Evolutionary conservation across 768 basidiomycete genomes (phyloP).

Genomic region (Lyophyllum semitale): DNA sequence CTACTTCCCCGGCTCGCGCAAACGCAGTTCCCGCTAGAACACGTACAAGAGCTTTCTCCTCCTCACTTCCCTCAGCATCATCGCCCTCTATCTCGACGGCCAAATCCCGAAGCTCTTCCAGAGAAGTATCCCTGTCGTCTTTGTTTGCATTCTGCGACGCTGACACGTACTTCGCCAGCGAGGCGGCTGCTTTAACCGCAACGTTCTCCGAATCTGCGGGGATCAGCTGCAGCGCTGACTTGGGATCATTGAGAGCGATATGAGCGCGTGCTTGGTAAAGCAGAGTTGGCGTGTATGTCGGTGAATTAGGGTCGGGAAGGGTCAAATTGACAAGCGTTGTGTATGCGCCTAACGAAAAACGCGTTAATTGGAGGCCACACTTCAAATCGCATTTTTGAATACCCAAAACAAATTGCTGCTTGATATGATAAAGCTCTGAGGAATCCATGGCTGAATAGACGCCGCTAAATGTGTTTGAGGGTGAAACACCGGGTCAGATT

Average conservation of each 20-base stretch:
- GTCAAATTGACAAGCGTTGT: conserved; percentile 56
- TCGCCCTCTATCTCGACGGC: conserved; percentile 86
- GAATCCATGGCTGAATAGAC: conserved; percentile 36
- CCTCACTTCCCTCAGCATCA: conserved; percentile 64
- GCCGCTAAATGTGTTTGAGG: conserved; percentile 8
- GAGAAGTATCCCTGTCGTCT: conserved; percentile 57
- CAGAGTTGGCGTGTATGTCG: conserved; percentile 64
- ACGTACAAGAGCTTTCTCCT: conserved; percentile 72
- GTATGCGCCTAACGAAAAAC: conserved; percentile 58
- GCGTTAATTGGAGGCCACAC: neutral
- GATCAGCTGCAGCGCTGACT: conserved; percentile 57
- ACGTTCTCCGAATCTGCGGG: conserved; percentile 62
- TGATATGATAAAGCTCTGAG: conserved; percentile 65
- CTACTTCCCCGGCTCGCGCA: conserved; percentile 78
- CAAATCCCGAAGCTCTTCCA: conserved; percentile 85
- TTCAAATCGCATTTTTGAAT: conserved; percentile 7
- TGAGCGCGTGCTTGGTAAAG: conserved; percentile 80
- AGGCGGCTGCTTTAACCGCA: conserved; percentile 67
- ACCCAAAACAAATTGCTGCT: conserved; percentile 80
- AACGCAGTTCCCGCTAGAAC: conserved; percentile 90
- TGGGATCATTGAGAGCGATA: conserved; percentile 66
- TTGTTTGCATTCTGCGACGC: conserved; percentile 43
- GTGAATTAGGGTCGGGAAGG: conserved; percentile 60
- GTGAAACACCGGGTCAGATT: conserved; percentile 8
- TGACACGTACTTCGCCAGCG: conserved; percentile 71